These are phyloP conservation scores for Adansonia madagascariensis DNA, from an alignment of 441 rosid genomes.

Conservation along the genomic window DNA sequence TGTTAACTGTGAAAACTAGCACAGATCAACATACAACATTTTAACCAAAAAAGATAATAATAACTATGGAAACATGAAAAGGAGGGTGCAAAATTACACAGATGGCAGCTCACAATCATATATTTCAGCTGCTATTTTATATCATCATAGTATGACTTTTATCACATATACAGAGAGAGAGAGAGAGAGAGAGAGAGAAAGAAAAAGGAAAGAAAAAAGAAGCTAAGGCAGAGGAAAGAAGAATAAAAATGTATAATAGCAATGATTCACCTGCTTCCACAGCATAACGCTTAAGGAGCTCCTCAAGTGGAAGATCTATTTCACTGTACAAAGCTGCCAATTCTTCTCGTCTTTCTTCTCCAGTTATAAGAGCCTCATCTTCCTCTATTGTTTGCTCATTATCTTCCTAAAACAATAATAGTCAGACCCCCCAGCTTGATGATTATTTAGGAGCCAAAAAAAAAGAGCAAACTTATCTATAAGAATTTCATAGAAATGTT, in stretches of 20 bases:
- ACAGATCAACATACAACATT: conserved; percentile 17
- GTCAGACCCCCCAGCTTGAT: background rate
- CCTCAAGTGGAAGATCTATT: conserved; percentile 86
- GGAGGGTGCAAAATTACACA: background rate
- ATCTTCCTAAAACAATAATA: conserved; percentile 81
- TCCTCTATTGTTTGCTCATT: conserved; percentile 93
- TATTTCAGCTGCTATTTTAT: background rate
- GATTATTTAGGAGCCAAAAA: too few species aligned
- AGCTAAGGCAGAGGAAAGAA: background rate
- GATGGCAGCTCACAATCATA: background rate
- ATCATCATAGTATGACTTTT: background rate
- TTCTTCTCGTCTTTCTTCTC: conserved; percentile 88
- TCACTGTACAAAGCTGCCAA: conserved; percentile 85
- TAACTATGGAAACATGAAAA: background rate
- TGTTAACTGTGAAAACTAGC: conserved; percentile 47
- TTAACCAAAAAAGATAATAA: too few species aligned
- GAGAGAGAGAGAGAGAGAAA: conserved; percentile 8
- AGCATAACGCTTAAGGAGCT: conserved; percentile 74
- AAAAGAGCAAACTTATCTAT: background rate
- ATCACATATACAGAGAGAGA: too few species aligned
- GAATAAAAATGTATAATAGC: conserved; percentile 19
- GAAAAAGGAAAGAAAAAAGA: too few species aligned
- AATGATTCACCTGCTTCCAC: conserved; percentile 53
- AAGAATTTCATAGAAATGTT: background rate
- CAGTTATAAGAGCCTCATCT: conserved; percentile 88